phyloP scores from a whole-genome alignment of 306 rosid species.

The Begonia peltatifolia region DNA sequence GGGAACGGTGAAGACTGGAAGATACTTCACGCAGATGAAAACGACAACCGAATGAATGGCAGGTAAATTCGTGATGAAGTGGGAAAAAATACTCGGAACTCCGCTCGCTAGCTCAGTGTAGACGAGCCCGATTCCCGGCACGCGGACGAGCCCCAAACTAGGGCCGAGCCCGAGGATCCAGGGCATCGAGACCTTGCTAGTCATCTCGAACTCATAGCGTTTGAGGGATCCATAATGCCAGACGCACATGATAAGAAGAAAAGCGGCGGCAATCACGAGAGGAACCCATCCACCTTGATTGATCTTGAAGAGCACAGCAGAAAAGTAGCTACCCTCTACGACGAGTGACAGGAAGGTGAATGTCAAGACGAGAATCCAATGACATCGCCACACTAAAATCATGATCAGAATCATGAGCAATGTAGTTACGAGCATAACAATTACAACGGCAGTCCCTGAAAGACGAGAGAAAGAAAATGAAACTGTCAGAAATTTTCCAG shows the following conservation, averaged over 20 bases:
- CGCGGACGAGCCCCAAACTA: constrained; percentile 88
- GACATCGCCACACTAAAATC: constrained; percentile 93
- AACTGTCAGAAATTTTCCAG: not conserved
- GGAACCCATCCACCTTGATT: constrained; percentile 97
- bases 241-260: constrained; percentile 62
- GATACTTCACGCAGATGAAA: constrained; percentile 86
- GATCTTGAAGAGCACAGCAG: constrained; percentile 72
- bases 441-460: constrained; percentile 81
- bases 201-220: constrained; percentile 78
- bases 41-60: constrained; percentile 91
- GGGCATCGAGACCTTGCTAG: constrained; percentile 87
- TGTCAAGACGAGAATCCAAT: constrained; percentile 62
- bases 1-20: constrained; percentile 84
- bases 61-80: constrained; percentile 92
- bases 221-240: constrained; percentile 86
- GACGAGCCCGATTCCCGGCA: constrained; percentile 91
- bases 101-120: constrained; percentile 96
- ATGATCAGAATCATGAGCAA: constrained; percentile 72
- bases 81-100: constrained; percentile 91
- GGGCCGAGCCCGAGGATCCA: constrained; percentile 99
- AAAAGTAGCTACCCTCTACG: constrained; percentile 77
- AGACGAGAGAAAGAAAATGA: not conserved
- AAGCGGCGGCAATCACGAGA: constrained; percentile 63
- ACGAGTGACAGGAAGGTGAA: constrained; percentile 53
- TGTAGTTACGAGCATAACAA: constrained; percentile 84